Evolutionary conservation across 1,139 yeast genomes (phyloP).

Genomic region (Suhomyces maxii): DNA sequence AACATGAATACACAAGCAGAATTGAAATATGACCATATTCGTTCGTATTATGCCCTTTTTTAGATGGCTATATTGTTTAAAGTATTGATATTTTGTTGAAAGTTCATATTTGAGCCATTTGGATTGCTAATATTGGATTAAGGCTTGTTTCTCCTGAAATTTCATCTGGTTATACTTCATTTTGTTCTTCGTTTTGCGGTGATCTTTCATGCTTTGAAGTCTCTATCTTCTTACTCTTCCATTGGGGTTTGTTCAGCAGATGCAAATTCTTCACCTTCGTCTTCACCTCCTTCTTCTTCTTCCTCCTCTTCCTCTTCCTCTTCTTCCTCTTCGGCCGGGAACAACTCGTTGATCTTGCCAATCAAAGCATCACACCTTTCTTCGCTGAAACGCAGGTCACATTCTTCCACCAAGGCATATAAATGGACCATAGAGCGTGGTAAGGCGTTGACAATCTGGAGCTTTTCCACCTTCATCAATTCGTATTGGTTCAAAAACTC

Average conservation of each 20-base stretch:
- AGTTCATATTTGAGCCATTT: too few species aligned
- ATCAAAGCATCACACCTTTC: conserved; percentile 59
- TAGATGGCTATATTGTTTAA: too few species aligned
- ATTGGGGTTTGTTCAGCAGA: conserved; percentile 12
- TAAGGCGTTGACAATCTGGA: conserved; percentile 78
- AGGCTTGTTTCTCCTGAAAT: too few species aligned
- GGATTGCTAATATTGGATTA: too few species aligned
- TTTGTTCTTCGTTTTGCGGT: too few species aligned
- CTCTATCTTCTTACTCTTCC: not conserved
- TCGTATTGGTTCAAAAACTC: conserved; percentile 50
- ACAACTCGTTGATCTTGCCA: conserved; percentile 46
- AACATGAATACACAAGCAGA: too few species aligned
- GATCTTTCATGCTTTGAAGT: too few species aligned
- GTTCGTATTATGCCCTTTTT: too few species aligned
- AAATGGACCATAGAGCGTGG: conserved; percentile 80
- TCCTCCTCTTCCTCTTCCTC: conserved; percentile 35
- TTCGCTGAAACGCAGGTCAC: conserved; percentile 76
- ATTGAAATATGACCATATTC: too few species aligned
- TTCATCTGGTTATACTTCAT: too few species aligned
- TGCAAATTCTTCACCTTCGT: conserved; percentile 11
- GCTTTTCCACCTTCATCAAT: conserved; percentile 78
- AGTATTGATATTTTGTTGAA: too few species aligned
- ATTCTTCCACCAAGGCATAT: conserved; percentile 83
- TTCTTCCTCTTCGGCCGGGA: conserved; percentile 45
- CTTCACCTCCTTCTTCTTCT: conserved; percentile 22